phyloP scores from a whole-genome alignment of 306 rosid genomes.

The Macrotyloma uniflorum region DNA sequence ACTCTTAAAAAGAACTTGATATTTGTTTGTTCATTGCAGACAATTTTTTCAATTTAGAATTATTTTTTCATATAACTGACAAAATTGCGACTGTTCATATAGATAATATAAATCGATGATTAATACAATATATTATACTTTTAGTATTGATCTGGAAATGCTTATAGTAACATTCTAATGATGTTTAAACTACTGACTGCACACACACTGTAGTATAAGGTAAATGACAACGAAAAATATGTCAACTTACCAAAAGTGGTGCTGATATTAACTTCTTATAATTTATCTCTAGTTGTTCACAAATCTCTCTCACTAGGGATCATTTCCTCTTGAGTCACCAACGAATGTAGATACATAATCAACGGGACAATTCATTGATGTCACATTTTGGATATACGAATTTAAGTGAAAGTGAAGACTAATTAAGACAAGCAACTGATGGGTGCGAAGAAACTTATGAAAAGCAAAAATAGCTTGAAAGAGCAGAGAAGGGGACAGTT shows the following conservation, averaged over 20 bases:
- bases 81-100: not conserved
- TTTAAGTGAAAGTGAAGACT: not conserved
- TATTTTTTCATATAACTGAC: not conserved
- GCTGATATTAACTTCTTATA: not conserved
- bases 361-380: not conserved
- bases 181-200: not conserved
- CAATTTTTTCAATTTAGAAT: not conserved
- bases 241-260: not conserved
- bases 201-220: not conserved
- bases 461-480: conserved; percentile 5
- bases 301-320: conserved; percentile 22
- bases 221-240: not conserved
- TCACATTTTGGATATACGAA: not conserved
- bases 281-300: conserved; percentile 6
- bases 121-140: not conserved
- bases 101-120: no score
- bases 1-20: no score
- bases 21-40: not conserved
- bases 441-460: not conserved
- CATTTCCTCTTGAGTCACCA: conserved; percentile 1
- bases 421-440: conserved; percentile 1
- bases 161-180: not conserved
- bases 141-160: not conserved
- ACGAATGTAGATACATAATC: not conserved
- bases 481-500: conserved; percentile 22